Evolutionary conservation across 805 yeast species (phyloP), one percentile per base, ranked within the genome.

Genomic region (Wickerhamiella brachini): DNA sequence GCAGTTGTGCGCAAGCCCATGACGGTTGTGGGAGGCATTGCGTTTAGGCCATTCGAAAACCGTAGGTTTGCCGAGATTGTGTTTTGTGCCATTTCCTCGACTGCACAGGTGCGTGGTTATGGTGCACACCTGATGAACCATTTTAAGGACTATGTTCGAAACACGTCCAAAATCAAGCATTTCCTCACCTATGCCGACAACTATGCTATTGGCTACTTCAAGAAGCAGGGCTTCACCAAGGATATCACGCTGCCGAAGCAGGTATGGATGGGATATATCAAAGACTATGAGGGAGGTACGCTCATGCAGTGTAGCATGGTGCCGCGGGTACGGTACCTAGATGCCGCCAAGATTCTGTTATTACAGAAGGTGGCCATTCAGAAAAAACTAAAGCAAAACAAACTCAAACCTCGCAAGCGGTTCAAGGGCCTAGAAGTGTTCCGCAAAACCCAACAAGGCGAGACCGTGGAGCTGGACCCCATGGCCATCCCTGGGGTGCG

Each of bases 61-160:
- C 76, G 95, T 54, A 83, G 79, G 62, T 93, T 93, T 74, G 99
- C 98, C 1, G 99, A 93, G 67, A 93, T 93, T 70, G 99, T 93
- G 23, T 93, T 93, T 62, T 93, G 97, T 76, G 99, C 99, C 24
- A 93, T 93, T 53, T 83, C 95, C 44, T 86, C 96, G 2, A 86
- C 97, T 0, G 99, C 93, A 64, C 99, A 93, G 70, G 98, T 93
- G 18, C 72, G 97, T 56, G 99, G 98, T 37, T 93, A 93, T 64
- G 99, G 99, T 67, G 98, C 98, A 0, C 98, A 93, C 67, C 67
- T 93, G 62, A 93, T 93, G 99, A 93, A 93, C 66, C 99, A 93
- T 69, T 71, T 93, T 59, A 93, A 93, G 63, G 98, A 93, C 67
- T 93, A 90, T 66, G 97, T 93, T 42, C 74, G 87, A 58, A 82